Evolutionary conservation across 768 basidiomycete species (phyloP), one percentile per base, ranked within the genome.

Genomic region (Asterophora parasitica): DNA sequence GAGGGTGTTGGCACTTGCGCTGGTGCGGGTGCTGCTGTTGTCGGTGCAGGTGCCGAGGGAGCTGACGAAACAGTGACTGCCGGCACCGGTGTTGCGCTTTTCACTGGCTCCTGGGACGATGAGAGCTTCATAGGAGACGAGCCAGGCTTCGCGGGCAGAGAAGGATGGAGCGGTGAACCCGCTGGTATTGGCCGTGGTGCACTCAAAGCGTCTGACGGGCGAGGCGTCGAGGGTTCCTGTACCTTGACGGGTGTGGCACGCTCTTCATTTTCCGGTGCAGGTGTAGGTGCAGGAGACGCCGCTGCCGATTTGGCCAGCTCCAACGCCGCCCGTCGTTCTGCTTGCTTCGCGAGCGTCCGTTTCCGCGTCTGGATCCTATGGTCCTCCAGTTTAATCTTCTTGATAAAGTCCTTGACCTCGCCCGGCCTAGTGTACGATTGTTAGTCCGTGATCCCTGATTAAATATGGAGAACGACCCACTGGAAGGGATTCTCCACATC

Each of bases 391-490:
- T 83, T 81, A 58, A 85, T 70, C 62, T 84, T 82, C 61, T 79
- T 83, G 35, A 85, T 74, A 46, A 85, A 90, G 58, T 84, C 81
- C 52, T 82, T 83, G 48, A 88, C 79, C 47, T 85, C 83, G 7
- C 85, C 86, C 35, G 83, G 76, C 27, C 87, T 88, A 44, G 5
- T 41, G 44, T 40, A 15, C 46, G 15, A 28, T 46, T 55, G 23
- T 44, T 7, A 27, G 3, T 20, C 7, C 4, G 11, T 20, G 11
- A 26, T 1, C 4, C 23, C 15, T 40, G 11, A 40, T 8, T 43
- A 13, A 36, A 42, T 37, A 26, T 11, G 35, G 3, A 19, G 39
- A 37, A 35, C 20, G 37, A 67, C 76, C 62, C 57, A 87, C 88
- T 76, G 77, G 74, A 83, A 83, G 9, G 81, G 80, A 48, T 71